phyloP scores from a whole-genome alignment of 768 basidiomycete genomes.

The Suillus decipiens region DNA sequence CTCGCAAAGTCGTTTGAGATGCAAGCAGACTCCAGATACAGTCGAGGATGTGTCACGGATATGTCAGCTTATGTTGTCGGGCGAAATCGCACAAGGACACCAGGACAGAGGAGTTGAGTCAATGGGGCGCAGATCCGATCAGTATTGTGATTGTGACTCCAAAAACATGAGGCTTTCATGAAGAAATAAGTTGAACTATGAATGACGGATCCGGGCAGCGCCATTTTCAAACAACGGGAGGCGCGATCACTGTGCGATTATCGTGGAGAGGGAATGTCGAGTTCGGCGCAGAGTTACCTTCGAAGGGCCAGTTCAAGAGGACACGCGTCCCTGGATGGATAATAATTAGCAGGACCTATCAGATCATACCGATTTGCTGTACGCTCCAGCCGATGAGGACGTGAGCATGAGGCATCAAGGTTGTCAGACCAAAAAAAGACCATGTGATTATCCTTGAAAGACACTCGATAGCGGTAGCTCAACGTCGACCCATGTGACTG shows the following conservation, averaged over 20 bases:
- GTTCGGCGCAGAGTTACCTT: conserved; percentile 4
- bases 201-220: background rate
- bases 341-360: background rate
- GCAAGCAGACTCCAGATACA: no score
- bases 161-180: background rate
- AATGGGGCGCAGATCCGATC: background rate
- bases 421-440: background rate
- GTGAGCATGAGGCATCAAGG: background rate
- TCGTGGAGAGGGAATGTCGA: background rate
- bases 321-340: conserved; percentile 2
- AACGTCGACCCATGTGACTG: background rate
- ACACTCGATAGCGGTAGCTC: background rate
- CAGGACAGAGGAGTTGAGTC: background rate
- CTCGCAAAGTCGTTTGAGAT: background rate
- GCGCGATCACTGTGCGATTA: background rate
- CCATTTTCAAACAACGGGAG: background rate
- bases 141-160: background rate
- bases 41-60: background rate
- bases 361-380: conserved; percentile 7
- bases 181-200: background rate
- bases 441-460: background rate
- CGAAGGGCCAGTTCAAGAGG: background rate
- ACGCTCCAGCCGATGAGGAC: background rate
- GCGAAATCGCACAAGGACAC: background rate
- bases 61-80: background rate